Conservation (phyloP, 768 basidiomycete genomes). For the Mrakia gelida region DNA sequence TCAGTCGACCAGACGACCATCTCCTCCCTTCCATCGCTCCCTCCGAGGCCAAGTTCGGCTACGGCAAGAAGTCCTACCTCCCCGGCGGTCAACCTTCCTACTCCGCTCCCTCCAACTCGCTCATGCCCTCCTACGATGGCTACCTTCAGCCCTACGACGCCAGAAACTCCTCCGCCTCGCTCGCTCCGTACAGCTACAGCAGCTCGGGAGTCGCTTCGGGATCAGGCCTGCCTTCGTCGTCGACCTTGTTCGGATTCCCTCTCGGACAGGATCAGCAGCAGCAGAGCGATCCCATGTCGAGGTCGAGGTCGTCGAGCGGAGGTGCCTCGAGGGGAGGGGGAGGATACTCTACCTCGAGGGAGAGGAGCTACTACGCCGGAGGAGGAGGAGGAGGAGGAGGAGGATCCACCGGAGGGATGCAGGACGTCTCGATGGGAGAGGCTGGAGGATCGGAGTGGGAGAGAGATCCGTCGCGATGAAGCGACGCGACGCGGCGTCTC, state of each 20-base stretch:
- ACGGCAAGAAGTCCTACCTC: neutral
- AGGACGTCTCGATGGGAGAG: too few species aligned
- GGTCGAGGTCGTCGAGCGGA: slow-evolving; percentile 5
- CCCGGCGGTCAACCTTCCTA: neutral
- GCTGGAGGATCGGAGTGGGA: too few species aligned
- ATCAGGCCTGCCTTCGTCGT: neutral
- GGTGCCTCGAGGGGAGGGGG: neutral
- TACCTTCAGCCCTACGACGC: neutral
- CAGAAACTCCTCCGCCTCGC: too few species aligned
- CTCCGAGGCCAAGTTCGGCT: neutral
- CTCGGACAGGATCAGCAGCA: neutral
- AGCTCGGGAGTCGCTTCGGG: neutral
- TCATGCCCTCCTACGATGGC: neutral
- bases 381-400: neutral
- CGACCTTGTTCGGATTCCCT: neutral
- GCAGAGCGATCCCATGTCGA: too few species aligned
- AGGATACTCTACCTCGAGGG: neutral
- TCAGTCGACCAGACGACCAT: neutral
- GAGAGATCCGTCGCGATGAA: too few species aligned
- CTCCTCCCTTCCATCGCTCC: slow-evolving; percentile 1
- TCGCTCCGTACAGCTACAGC: too few species aligned
- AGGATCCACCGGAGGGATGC: neutral
- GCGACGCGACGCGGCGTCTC: too few species aligned
- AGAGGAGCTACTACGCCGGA: neutral
- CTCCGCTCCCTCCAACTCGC: neutral